phyloP scores from a whole-genome alignment of 352 stramenopile genomes.

The Thraustochytrium aureum region DNA sequence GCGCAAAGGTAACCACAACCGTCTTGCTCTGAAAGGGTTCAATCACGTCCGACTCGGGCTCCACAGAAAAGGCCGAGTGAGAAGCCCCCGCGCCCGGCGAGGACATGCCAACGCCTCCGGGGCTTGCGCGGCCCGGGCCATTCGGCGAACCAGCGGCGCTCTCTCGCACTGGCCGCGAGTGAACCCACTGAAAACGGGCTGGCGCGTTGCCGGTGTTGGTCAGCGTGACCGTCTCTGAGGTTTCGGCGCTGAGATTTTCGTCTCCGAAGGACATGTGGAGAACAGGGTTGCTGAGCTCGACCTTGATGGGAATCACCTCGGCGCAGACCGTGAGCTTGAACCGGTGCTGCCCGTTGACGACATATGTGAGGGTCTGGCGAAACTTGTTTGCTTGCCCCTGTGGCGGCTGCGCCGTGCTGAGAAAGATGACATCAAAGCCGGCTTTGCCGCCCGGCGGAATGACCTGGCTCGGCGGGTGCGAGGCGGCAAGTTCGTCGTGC shows the following conservation, averaged over 20 bases:
- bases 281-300: conserved; percentile 66
- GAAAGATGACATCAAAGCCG: conserved; percentile 86
- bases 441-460: conserved; percentile 71
- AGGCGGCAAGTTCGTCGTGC: conserved; percentile 56
- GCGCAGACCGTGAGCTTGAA: conserved; percentile 77
- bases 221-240: conserved; percentile 62
- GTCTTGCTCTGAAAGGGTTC: conserved; percentile 55
- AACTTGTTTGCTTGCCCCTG: conserved; percentile 71
- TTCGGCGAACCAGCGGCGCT: too few species aligned
- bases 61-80: conserved; percentile 61
- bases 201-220: conserved; percentile 84
- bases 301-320: conserved; percentile 80
- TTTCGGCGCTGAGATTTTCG: conserved; percentile 31
- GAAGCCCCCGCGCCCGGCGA: too few species aligned
- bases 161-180: neutral
- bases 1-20: conserved; percentile 61
- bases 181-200: conserved; percentile 76
- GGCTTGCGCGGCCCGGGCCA: neutral
- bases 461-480: conserved; percentile 69
- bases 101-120: neutral
- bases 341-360: conserved; percentile 76
- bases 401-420: conserved; percentile 58
- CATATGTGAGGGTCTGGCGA: conserved; percentile 73
- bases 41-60: conserved; percentile 62
- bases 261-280: conserved; percentile 72